Evolutionary conservation across 2,329 filamentous ascomycete species (phyloP).

Genomic region (Sordariomycetes sp.): DNA sequence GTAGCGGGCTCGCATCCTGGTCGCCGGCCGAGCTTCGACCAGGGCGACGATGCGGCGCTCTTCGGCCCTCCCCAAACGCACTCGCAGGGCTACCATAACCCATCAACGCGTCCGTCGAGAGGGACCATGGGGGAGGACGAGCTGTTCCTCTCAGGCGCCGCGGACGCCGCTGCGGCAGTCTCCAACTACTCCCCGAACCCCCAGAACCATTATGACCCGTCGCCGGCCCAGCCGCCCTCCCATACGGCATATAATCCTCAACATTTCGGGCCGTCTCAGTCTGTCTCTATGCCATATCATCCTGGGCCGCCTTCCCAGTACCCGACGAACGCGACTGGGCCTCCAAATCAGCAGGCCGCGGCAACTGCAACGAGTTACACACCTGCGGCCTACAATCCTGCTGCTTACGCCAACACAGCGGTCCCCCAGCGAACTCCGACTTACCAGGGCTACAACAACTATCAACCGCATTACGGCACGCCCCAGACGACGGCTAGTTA

Average conservation of each 20-base stretch:
- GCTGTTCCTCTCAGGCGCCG: conserved; percentile 48
- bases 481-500: conserved; percentile 10
- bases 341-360: conserved; percentile 23
- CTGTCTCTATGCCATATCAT: conserved; percentile 38
- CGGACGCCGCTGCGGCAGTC: conserved; percentile 15
- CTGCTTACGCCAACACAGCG: conserved; percentile 41
- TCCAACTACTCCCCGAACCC: background rate
- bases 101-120: background rate
- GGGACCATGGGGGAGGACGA: conserved; percentile 40
- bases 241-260: conserved; percentile 60
- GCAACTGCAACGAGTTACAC: conserved; percentile 26
- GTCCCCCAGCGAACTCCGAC: conserved; percentile 39
- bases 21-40: conserved; percentile 61
- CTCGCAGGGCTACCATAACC: conserved; percentile 11
- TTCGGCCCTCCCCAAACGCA: conserved; percentile 20
- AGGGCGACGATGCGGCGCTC: conserved; percentile 58
- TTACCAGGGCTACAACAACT: conserved; percentile 35
- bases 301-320: conserved; percentile 28
- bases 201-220: conserved; percentile 4
- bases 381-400: conserved; percentile 47
- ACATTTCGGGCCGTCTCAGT: conserved; percentile 46
- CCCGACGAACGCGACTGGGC: conserved; percentile 12
- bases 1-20: conserved; percentile 19
- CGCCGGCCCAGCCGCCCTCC: conserved; percentile 21
- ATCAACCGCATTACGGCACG: conserved; percentile 14